These are phyloP conservation scores for Monilinia polystroma DNA, from an alignment of 2,329 filamentous ascomycete genomes.

Conservation along the genomic window DNA sequence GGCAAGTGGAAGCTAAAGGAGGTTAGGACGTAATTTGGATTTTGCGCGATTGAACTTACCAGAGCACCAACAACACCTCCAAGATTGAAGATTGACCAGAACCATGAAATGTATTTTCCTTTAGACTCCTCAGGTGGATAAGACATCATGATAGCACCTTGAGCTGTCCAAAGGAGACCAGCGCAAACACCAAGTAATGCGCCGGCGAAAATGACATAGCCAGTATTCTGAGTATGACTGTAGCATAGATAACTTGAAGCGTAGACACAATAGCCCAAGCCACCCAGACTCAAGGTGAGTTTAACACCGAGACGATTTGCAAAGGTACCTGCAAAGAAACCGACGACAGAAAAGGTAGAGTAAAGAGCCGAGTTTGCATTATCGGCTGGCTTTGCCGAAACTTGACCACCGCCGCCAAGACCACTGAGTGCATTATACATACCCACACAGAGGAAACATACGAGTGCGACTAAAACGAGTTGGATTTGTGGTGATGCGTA, in stretches of 20 bases:
- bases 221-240: slow-evolving; percentile 38
- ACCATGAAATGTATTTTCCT: slow-evolving; percentile 82
- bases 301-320: slow-evolving; percentile 72
- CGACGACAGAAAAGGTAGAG: slow-evolving; percentile 53
- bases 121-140: slow-evolving; percentile 79
- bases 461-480: slow-evolving; percentile 65
- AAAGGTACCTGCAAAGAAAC: slow-evolving; percentile 70
- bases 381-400: slow-evolving; percentile 43
- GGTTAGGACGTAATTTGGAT: not conserved
- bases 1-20: slow-evolving; percentile 60
- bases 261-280: slow-evolving; percentile 73
- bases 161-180: slow-evolving; percentile 75
- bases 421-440: slow-evolving; percentile 67
- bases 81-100: slow-evolving; percentile 93
- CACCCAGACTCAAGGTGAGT: slow-evolving; percentile 65
- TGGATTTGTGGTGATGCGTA: slow-evolving; percentile 74
- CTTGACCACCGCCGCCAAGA: slow-evolving; percentile 60
- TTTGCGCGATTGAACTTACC: slow-evolving; percentile 37
- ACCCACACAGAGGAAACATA: slow-evolving; percentile 68
- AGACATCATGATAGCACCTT: slow-evolving; percentile 83
- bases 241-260: slow-evolving; percentile 54
- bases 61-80: slow-evolving; percentile 80
- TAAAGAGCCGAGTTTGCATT: slow-evolving; percentile 47
- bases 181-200: slow-evolving; percentile 75
- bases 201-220: slow-evolving; percentile 73